Evolutionary conservation across 192 early-diverging fungal species (phyloP), one percentile per base, ranked within the genome.

Genomic region (Funneliformis mosseae): DNA sequence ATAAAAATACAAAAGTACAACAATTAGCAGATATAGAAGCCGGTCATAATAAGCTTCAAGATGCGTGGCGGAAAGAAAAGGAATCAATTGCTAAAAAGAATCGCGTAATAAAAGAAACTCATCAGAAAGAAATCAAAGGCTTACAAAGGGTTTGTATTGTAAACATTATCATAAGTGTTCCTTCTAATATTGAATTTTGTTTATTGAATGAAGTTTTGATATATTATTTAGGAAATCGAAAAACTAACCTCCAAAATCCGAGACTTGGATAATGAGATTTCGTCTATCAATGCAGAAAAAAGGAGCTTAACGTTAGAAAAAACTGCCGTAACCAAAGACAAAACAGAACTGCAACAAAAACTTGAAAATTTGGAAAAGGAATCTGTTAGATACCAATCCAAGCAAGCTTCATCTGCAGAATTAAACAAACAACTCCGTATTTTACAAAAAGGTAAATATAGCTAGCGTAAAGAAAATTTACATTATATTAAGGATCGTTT

Each of bases 351-450:
- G 18, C 46, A 43, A 28, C 68, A 72, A 39, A 45, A 79, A 69
- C 18, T 79, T 48, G 69, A 79, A 14, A 79, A 79, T 67, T 79
- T 71, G 8, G 68, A 79, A 7, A 79, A 79, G 21, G 78, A 71
- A 62, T 16, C 42, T 64, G 62, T 38, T 43, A 42, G 59, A 42
- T 74, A 28, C 12, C 46, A 74, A 62, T 61, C 39, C 7, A 71
- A 71, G 18, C 27, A 74, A 74, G 45, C n/a, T 74, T 48, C 45
- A 14, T 55, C n/a, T 16, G 21, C 25, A 5, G 78, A 79, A 46
- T 25, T 79, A 23, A 69, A 79, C 59, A 71, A n/a, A 55, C 78
- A 48, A 45, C 21, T 69, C 8, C 45, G 78, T 27, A 21, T 25
- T 12, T 62, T 71, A 43, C 78, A 79, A 60, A 79, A 79, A 60